Evolutionary conservation across 2,329 filamentous ascomycete genomes (phyloP).

Genomic region (Cordyceps farinosa): DNA sequence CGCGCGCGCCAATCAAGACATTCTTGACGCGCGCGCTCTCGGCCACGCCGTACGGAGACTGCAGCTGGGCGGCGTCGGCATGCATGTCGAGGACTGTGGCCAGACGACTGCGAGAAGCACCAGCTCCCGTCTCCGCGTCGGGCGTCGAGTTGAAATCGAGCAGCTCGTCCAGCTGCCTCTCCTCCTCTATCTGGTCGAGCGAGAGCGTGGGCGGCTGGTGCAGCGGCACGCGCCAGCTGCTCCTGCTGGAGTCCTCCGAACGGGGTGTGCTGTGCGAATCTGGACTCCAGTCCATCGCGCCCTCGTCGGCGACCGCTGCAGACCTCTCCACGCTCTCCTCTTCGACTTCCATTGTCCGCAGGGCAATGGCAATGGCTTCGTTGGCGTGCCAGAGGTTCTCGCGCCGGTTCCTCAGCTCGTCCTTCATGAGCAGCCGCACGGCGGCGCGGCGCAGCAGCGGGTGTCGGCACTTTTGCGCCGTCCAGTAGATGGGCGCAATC

Average conservation of each 20-base stretch:
- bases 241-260: slow-evolving; percentile 2
- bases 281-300: background rate
- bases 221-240: slow-evolving; percentile 3
- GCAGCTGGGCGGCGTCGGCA: slow-evolving; percentile 19
- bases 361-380: slow-evolving; percentile 31
- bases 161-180: background rate
- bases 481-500: slow-evolving; percentile 41
- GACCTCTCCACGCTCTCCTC: slow-evolving; percentile 23
- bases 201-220: slow-evolving; percentile 5
- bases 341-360: slow-evolving; percentile 35
- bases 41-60: slow-evolving; percentile 28
- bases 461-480: slow-evolving; percentile 38
- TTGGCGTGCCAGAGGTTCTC: slow-evolving; percentile 40
- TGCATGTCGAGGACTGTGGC: background rate
- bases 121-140: background rate
- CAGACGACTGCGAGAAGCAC: background rate
- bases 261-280: background rate
- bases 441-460: slow-evolving; percentile 39
- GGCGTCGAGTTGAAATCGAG: background rate
- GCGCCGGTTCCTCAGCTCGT: slow-evolving; percentile 30
- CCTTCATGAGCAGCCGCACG: slow-evolving; percentile 32
- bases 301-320: background rate
- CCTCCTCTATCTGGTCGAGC: background rate
- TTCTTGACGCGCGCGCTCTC: slow-evolving; percentile 31
- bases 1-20: slow-evolving; percentile 26